Base-by-base conservation (phyloP, 345 rosid genomes). In the Linum trigynum region DNA sequence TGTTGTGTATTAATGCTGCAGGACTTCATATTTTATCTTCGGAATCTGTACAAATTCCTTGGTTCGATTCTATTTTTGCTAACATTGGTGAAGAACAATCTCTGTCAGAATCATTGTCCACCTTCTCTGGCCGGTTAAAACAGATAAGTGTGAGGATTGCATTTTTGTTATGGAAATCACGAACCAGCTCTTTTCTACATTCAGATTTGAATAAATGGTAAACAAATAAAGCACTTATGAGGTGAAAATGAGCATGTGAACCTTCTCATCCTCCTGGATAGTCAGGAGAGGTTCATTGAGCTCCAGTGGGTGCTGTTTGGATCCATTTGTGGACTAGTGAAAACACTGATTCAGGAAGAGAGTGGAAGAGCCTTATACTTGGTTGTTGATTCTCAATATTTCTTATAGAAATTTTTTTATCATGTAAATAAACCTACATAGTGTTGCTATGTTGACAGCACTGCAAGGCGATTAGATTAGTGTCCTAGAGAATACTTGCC, bases 31-130 rank as follows among this genome's bases (percentile, higher is more conserved):
- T 94, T 70, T 77, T 94, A 78, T 71, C 91, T 42, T 81, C 97
- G 65, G 97, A 92, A 76, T 84, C 96, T 67, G 94, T 82, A 17
- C 83, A 81, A 63, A 62, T 92, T 69, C 97, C 98, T 67, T 92
- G 98, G 97, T 83, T 92, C 77, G 97, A 92, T 81, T 83, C 79
- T 58, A 79, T 92, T 75, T 92, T 85, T 69, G 97, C 97, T 75
- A 96, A 92, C 75, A 90, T 92, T 77, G 97, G 97, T 15, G 97
- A 90, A 74, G 98, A 92, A 65, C 96, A 92, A 69, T 92, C 98
- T 56, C 73, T 92, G 75, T 79, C 88, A 35, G 97, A 90, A 75
- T 92, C 96, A 67, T 73, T 92, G 68, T 92, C 98, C 69, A 90
- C 98, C 67, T 92, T 90, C 75, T 92, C 98, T 64, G 92, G 96